Evolutionary conservation across 768 basidiomycete species (phyloP), one percentile per base, ranked within the genome.

Genomic region (Sarcodon sp.): DNA sequence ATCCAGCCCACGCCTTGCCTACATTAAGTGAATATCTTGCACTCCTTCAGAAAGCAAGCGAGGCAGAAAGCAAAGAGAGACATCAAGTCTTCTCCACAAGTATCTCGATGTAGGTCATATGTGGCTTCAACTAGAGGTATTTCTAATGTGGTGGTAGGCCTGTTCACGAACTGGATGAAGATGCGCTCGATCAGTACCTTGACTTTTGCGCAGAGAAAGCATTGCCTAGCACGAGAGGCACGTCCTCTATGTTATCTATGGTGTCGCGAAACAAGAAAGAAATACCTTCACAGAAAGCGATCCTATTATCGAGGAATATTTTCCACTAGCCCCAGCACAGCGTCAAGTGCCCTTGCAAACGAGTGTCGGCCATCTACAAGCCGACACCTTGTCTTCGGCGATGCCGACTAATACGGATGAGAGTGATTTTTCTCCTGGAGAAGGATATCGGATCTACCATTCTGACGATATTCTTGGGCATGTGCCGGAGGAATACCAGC

Each of bases 391-490:
- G 53, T 43, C 37, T 37, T 44, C 33, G 38, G 18, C 48, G 44
- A 31, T 43, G 46, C 48, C 54, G 7, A 53, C 53, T 8, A 33
- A 18, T 5, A 15, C 48, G 12, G 49, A 49, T 9, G 46, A 46
- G 7, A 49, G 54, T 18, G 52, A 49, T 10, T 55, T 64, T 2
- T 67, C 66, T 57, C 77, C 84, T 3, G 87, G 83, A 1, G 74
- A 77, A 51, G 63, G 63, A 45, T 79, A 83, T 64, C 66, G 66
- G 44, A 74, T 89, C 44, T 88, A 79, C 65, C 69, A 77, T 33
- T 66, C 71, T n/a, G 67, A 68, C n/a, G 91, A 91, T 54, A 65
- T 76, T 45, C 64, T 76, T 27, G 88, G 88, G 33, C 64, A 64
- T 5, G 50, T 85, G 31, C 69, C 76, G 3, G 64, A 57, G 4